These are phyloP conservation scores for Manihot esculenta DNA, from an alignment of 441 rosid genomes.

Conservation along the genomic window DNA sequence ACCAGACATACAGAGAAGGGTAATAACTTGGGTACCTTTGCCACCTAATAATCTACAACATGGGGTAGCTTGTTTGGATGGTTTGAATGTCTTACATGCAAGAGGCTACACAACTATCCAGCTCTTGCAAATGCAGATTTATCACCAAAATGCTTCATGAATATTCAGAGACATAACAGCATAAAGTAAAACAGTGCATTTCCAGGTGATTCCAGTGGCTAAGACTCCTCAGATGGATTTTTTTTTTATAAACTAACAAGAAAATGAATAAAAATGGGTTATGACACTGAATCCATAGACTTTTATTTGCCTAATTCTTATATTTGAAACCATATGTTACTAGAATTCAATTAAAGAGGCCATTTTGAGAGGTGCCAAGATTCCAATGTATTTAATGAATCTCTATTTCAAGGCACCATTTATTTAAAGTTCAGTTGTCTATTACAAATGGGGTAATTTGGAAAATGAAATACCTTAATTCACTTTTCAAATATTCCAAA, in stretches of 20 bases:
- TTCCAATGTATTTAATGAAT: too few species aligned
- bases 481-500: too few species aligned
- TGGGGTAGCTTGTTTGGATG: neutral
- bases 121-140: neutral
- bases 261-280: too few species aligned
- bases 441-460: too few species aligned
- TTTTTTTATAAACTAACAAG: neutral
- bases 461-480: too few species aligned
- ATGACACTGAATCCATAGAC: too few species aligned
- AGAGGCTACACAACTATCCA: neutral
- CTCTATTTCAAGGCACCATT: too few species aligned
- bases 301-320: too few species aligned
- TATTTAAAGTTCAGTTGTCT: too few species aligned
- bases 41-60: neutral
- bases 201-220: neutral
- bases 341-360: too few species aligned
- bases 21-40: neutral
- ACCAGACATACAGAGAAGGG: neutral
- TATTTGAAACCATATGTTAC: too few species aligned
- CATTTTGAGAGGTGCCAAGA: too few species aligned
- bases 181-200: neutral
- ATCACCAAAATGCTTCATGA: neutral
- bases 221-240: neutral
- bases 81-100: neutral
- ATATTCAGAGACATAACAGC: neutral